A percentile compares a stretch with the other conserved stretches of the same genome.
phyloP scores from a whole-genome alignment of 1,284 basidiomycete species.

The Calocybe gambosa region DNA sequence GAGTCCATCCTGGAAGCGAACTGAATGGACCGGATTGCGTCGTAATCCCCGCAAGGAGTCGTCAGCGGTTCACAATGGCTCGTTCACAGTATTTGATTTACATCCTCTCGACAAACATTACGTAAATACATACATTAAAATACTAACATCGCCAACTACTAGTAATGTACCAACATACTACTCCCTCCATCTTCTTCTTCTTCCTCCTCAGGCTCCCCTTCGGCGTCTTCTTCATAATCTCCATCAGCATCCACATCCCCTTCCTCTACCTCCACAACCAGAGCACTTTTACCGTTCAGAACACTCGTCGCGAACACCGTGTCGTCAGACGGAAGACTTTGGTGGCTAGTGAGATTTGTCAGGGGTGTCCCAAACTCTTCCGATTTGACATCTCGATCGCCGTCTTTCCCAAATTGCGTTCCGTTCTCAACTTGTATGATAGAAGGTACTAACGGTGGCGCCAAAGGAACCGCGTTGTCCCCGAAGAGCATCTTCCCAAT shows the following conservation, averaged over 20 bases:
- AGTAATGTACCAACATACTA: slow-evolving; percentile 14
- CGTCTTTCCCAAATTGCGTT: neutral
- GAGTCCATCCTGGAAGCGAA: slow-evolving; percentile 27
- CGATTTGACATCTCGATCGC: slow-evolving; percentile 31
- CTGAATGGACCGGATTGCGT: slow-evolving; percentile 19
- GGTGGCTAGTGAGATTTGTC: slow-evolving; percentile 44
- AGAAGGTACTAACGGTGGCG: slow-evolving; percentile 1
- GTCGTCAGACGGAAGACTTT: slow-evolving; percentile 52
- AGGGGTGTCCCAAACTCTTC: slow-evolving; percentile 49
- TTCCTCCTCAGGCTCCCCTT: slow-evolving; percentile 30
- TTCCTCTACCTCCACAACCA: slow-evolving; percentile 18
- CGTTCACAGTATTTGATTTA: slow-evolving; percentile 21
- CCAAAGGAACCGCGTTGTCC: slow-evolving; percentile 5
- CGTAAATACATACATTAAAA: slow-evolving; percentile 8
- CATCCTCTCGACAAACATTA: slow-evolving; percentile 18
- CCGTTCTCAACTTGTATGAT: slow-evolving; percentile 2
- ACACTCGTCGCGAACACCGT: slow-evolving; percentile 31
- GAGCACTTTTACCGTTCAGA: slow-evolving; percentile 17
- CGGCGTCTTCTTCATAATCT: slow-evolving; percentile 34
- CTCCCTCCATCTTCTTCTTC: slow-evolving; percentile 31
- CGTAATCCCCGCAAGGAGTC: slow-evolving; percentile 9
- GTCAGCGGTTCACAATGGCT: slow-evolving; percentile 22
- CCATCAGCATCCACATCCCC: slow-evolving; percentile 31
- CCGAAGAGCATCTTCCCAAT: slow-evolving; percentile 5
- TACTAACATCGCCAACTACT: slow-evolving; percentile 14